Percentiles rank a stretch among this genome's conserved stretches.
Conservation (phyloP, 1,284 basidiomycete species). For the Papiliotrema laurentii region DNA sequence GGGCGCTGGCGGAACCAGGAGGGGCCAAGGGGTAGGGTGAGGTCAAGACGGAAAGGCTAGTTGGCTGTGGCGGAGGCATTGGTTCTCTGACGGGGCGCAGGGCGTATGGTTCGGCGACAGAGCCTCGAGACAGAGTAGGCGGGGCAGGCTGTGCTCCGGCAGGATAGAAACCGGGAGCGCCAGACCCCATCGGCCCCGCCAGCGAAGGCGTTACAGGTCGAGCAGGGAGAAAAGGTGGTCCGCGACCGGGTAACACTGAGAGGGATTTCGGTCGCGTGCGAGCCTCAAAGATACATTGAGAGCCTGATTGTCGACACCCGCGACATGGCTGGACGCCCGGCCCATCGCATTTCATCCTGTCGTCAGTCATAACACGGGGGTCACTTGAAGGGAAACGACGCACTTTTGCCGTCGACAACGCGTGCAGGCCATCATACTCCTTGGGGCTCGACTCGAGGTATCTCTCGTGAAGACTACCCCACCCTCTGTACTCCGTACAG, state of each 20-base stretch:
- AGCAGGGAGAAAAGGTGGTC: slow-evolving; percentile 30
- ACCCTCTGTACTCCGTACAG: slow-evolving; percentile 5
- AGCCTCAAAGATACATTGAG: slow-evolving; percentile 41
- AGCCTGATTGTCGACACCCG: slow-evolving; percentile 42
- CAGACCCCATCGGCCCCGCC: background rate
- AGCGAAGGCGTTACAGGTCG: slow-evolving; percentile 22
- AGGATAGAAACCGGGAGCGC: slow-evolving; percentile 35
- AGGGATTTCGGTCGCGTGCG: slow-evolving; percentile 41
- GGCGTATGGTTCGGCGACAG: slow-evolving; percentile 19
- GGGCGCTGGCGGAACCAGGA: background rate
- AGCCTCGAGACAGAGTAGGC: slow-evolving; percentile 7
- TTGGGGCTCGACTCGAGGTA: slow-evolving; percentile 35
- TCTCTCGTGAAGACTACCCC: slow-evolving; percentile 30
- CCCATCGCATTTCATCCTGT: slow-evolving; percentile 47
- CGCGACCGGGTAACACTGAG: slow-evolving; percentile 30
- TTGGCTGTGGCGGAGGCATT: slow-evolving; percentile 32
- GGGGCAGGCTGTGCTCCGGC: slow-evolving; percentile 30
- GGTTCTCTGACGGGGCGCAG: slow-evolving; percentile 32
- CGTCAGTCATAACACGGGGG: background rate
- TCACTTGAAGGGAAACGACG: slow-evolving; percentile 6
- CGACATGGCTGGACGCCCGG: slow-evolving; percentile 39
- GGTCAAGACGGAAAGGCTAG: slow-evolving; percentile 18
- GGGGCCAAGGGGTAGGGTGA: slow-evolving; percentile 5
- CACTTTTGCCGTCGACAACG: slow-evolving; percentile 39
- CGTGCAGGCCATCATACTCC: slow-evolving; percentile 47